Conservation (phyloP, 768 basidiomycete species). For the Paxillus involutus region DNA sequence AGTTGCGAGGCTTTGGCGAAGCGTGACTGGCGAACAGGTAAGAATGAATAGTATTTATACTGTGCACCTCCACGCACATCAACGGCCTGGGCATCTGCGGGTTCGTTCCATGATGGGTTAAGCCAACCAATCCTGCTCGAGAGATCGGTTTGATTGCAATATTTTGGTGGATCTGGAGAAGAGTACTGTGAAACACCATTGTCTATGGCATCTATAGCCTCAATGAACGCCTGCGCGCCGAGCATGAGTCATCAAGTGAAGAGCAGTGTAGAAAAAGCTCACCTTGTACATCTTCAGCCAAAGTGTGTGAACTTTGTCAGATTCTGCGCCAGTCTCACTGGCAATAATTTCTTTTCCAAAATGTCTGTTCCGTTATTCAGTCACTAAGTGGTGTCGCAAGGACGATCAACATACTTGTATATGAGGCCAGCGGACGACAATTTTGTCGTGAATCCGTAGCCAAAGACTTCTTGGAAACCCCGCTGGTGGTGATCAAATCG, state of each 20-base stretch:
- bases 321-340: conserved; percentile 47
- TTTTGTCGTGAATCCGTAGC: conserved; percentile 84
- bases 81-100: conserved; percentile 56
- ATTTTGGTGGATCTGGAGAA: conserved; percentile 61
- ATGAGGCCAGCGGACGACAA: conserved; percentile 90
- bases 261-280: conserved; percentile 2
- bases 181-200: conserved; percentile 90
- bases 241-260: conserved; percentile 4
- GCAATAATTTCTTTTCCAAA: conserved; percentile 88
- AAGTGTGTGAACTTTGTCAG: conserved; percentile 62
- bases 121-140: conserved; percentile 79
- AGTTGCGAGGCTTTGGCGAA: conserved; percentile 81
- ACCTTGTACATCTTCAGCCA: conserved; percentile 93
- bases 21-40: conserved; percentile 45
- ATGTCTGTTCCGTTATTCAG: conserved; percentile 51
- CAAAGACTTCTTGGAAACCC: conserved; percentile 88
- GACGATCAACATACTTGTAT: conserved; percentile 72
- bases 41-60: conserved; percentile 1
- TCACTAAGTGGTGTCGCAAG: background rate
- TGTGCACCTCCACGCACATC: conserved; percentile 55
- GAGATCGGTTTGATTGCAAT: conserved; percentile 79
- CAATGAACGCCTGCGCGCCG: conserved; percentile 75
- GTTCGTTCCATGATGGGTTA: conserved; percentile 93
- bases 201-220: conserved; percentile 92
- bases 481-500: conserved; percentile 97